Percentiles rank a stretch among this genome's conserved stretches.
phyloP scores from a whole-genome alignment of 768 basidiomycete species.

The Multifurca ochricompacta region DNA sequence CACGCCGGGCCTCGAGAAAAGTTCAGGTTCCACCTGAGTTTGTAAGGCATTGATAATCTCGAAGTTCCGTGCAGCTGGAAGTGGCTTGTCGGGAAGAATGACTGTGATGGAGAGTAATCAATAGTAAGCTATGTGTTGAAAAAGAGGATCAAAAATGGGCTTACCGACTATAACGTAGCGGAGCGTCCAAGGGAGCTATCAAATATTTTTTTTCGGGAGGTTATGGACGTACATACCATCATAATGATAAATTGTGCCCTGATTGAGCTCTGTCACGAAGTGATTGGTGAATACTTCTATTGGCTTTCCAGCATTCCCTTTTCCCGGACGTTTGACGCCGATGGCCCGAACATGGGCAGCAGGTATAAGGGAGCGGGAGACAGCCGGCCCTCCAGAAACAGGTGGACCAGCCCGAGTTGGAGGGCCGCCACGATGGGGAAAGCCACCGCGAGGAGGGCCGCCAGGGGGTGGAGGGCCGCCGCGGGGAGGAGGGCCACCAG shows the following conservation, averaged over 20 bases:
- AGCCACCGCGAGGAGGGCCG: constrained; percentile 25
- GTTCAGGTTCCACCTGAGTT: constrained; percentile 42
- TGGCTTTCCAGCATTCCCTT: constrained; percentile 46
- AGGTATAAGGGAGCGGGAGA: constrained; percentile 26
- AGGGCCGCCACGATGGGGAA: constrained; percentile 24
- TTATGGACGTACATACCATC: constrained; percentile 46
- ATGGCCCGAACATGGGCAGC: constrained; percentile 40
- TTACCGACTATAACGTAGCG: constrained; percentile 34
- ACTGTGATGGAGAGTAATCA: constrained; percentile 31
- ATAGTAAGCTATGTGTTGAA: background rate
- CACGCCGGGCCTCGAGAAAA: constrained; percentile 66
- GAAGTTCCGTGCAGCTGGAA: constrained; percentile 63
- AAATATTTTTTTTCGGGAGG: background rate
- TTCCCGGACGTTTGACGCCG: constrained; percentile 62
- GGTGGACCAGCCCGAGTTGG: constrained; percentile 26
- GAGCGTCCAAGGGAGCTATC: background rate
- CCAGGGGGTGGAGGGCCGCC: constrained; percentile 29
- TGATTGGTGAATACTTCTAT: constrained; percentile 49
- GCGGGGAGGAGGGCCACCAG: constrained; percentile 24
- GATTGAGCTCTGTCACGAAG: constrained; percentile 54
- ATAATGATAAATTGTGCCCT: constrained; percentile 64
- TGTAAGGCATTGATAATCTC: constrained; percentile 62
- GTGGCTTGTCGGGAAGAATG: constrained; percentile 60
- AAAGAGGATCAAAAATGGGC: constrained; percentile 23
- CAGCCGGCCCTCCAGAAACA: background rate